A percentile compares a stretch with the other conserved stretches of the same genome.
Conservation (phyloP, 768 basidiomycete genomes). For the Mycena chlorophos region DNA sequence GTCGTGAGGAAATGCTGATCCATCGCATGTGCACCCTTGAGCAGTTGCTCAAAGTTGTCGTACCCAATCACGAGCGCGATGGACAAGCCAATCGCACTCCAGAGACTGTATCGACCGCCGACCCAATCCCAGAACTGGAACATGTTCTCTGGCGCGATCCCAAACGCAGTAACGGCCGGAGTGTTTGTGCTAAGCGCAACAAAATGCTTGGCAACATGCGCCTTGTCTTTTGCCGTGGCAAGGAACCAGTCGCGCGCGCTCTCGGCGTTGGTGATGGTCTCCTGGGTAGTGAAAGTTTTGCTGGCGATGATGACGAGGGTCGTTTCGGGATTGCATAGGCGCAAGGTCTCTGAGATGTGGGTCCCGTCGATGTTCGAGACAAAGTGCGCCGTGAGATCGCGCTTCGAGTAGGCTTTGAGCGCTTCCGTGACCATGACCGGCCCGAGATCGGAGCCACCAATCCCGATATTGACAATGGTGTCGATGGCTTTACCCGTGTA, state of each 20-base stretch:
- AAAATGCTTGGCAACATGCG: conserved; percentile 97
- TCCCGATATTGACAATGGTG: conserved; percentile 97
- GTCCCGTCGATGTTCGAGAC: conserved; percentile 99
- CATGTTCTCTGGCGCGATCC: conserved; percentile 91
- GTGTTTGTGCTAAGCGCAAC: conserved; percentile 98
- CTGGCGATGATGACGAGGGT: conserved; percentile 98
- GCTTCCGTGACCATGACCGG: conserved; percentile 99
- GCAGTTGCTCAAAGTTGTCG: conserved; percentile 87
- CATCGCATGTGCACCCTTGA: conserved; percentile 95
- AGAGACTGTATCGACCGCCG: conserved; percentile 95
- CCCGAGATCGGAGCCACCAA: conserved; percentile 96
- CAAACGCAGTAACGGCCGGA: conserved; percentile 88
- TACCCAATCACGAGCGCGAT: conserved; percentile 93
- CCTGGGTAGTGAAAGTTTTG: conserved; percentile 99
- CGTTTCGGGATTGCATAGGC: conserved; percentile 80
- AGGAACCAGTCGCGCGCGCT: conserved; percentile 96
- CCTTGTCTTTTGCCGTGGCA: conserved; percentile 73
- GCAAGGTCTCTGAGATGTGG: conserved; percentile 87
- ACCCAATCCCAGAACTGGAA: conserved; percentile 99
- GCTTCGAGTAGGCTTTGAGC: conserved; percentile 88
- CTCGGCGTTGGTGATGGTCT: conserved; percentile 98
- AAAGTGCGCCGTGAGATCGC: conserved; percentile 84
- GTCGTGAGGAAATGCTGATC: conserved; percentile 95
- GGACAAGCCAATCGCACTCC: conserved; percentile 96
- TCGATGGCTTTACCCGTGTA: conserved; percentile 95